Evolutionary conservation across 106 monocot genomes (phyloP), one percentile per base, ranked within the genome.

Genomic region (Narthecium ossifragum): DNA sequence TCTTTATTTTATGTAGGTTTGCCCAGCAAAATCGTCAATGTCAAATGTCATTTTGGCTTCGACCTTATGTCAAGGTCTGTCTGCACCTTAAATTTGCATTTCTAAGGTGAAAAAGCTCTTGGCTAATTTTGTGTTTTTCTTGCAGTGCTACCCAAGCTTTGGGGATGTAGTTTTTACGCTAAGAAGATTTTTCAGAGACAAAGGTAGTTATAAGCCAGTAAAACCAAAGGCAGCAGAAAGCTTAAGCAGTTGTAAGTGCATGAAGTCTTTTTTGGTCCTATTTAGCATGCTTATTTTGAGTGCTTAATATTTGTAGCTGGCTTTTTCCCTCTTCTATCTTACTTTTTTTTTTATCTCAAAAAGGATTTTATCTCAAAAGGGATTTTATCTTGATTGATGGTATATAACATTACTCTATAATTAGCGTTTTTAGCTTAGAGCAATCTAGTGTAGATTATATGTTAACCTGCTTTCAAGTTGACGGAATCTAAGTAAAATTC

Each of bases 31-130:
- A 53, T 61, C 60, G 51, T 60, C 90, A 86, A 67, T 72, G 53
- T 31, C 86, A 96, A 67, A 86, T 96, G 80, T 96, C 96, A 61
- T 79, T 69, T 41, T 96, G 96, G 96, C 72, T 96, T 28, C 80
- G 73, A 52, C 86, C 96, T 51, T 45, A 90, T 71, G 58, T 86
- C 39, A 80, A 96, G 84, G 96, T 96, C 23, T 30, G 36, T 65
- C 4, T 52, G 40, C 46, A 15, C 1, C 31, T 75, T 64, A 11
- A 25, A 26, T 12, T 58, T 72, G 33, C 38, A 24, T 68, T n/a
- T 61, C 47, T 41, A 45, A 41, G 25, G 18, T 55, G 43, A 3
- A 17, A 12, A 51, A n/a, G 0, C 28, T 51, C 43, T 18, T 27
- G 60, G 30, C 26, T 68, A 11, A 56, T 47, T 32, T 36, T 58